A percentile compares a stretch with the other conserved stretches of the same genome.
phyloP scores from a whole-genome alignment of 176 grass and related monocot species.

The Eremochloa ophiuroides region DNA sequence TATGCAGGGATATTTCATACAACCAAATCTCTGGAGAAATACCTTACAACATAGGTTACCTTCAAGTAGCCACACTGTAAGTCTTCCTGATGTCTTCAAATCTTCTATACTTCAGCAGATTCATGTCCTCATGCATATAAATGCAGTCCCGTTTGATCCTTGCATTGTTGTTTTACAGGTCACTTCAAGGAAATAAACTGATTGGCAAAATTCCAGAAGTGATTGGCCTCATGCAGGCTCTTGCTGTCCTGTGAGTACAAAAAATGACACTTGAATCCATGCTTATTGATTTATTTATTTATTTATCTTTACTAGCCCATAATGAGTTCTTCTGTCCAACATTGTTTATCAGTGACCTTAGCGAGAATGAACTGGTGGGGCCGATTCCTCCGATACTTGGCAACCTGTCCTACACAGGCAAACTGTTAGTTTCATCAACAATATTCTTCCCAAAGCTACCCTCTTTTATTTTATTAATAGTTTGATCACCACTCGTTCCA shows the following conservation, averaged over 20 bases:
- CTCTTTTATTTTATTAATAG: slow-evolving; percentile 10
- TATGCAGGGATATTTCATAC: slow-evolving; percentile 92
- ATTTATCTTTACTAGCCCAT: background rate
- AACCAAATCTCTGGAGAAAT: slow-evolving; percentile 97
- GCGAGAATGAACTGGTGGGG: slow-evolving; percentile 84
- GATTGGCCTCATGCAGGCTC: slow-evolving; percentile 99
- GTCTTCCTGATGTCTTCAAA: slow-evolving; percentile 10
- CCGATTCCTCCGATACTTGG: slow-evolving; percentile 93
- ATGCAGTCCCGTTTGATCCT: background rate
- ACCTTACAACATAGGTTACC: slow-evolving; percentile 98
- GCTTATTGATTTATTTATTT: background rate
- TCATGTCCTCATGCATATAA: background rate
- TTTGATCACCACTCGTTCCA: slow-evolving; percentile 16
- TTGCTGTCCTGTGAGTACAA: slow-evolving; percentile 93
- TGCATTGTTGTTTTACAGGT: slow-evolving; percentile 44
- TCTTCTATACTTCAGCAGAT: background rate
- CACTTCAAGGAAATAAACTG: slow-evolving; percentile 93
- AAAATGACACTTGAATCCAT: slow-evolving; percentile 3
- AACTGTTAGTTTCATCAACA: slow-evolving; percentile 66
- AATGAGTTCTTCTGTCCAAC: background rate
- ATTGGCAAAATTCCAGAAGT: slow-evolving; percentile 94
- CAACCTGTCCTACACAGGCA: slow-evolving; percentile 98
- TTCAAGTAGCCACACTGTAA: slow-evolving; percentile 99
- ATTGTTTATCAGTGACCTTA: slow-evolving; percentile 67
- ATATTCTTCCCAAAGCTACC: background rate